Percentiles rank a stretch among this genome's conserved stretches.
Evolutionary conservation across 257 asterid species (phyloP).

Genomic region (Osmanthus fragrans): DNA sequence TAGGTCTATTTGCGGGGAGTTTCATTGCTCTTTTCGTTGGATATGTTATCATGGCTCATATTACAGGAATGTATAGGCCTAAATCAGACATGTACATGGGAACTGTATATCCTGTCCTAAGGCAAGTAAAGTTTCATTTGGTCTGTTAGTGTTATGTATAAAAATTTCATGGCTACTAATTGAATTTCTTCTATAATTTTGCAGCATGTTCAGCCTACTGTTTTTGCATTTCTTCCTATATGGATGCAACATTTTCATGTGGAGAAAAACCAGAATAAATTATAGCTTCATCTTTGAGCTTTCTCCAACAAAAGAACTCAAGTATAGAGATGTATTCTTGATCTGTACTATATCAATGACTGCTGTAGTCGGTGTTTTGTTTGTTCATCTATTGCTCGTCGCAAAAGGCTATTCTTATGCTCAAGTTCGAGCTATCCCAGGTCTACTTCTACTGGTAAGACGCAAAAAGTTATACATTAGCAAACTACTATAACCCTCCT

Average conservation of each 20-base stretch:
- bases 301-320: slow-evolving; percentile 63
- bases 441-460: slow-evolving; percentile 70
- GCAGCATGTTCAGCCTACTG: slow-evolving; percentile 92
- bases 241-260: slow-evolving; percentile 94
- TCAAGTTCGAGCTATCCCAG: slow-evolving; percentile 74
- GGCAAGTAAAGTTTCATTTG: slow-evolving; percentile 49
- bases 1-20: slow-evolving; percentile 84
- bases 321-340: slow-evolving; percentile 74
- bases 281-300: slow-evolving; percentile 85
- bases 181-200: slow-evolving; percentile 16
- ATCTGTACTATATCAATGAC: slow-evolving; percentile 75
- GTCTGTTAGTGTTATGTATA: background rate
- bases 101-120: slow-evolving; percentile 84
- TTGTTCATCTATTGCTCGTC: slow-evolving; percentile 71
- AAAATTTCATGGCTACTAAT: background rate
- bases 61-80: slow-evolving; percentile 68
- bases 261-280: slow-evolving; percentile 83
- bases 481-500: background rate
- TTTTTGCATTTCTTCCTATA: slow-evolving; percentile 82
- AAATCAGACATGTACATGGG: slow-evolving; percentile 77
- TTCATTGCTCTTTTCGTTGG: slow-evolving; percentile 76
- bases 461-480: background rate
- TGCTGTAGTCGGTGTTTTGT: slow-evolving; percentile 64
- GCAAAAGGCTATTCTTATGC: slow-evolving; percentile 67
- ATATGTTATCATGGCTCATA: slow-evolving; percentile 76